Evolutionary conservation across 176 grass and related monocot genomes (phyloP).

Genomic region (Panicum miliaceum): DNA sequence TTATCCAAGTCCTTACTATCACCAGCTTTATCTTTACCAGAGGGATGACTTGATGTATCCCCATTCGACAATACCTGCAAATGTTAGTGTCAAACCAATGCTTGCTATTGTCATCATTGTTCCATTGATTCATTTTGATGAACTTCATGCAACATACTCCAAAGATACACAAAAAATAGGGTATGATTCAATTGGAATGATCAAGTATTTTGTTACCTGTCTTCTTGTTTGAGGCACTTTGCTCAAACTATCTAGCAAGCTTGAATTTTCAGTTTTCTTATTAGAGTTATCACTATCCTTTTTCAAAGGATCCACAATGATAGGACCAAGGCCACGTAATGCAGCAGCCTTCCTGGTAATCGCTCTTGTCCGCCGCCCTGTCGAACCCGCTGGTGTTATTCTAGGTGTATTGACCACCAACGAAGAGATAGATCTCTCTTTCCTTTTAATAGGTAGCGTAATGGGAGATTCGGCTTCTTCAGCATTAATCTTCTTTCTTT

Average conservation of each 20-base stretch:
- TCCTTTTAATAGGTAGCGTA: slow-evolving; percentile 58
- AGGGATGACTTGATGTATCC: slow-evolving; percentile 58
- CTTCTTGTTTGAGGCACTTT: slow-evolving; percentile 72
- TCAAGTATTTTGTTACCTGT: slow-evolving; percentile 51
- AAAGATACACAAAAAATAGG: slow-evolving; percentile 16
- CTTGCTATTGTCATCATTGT: slow-evolving; percentile 9
- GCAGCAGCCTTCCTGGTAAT: slow-evolving; percentile 63
- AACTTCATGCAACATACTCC: slow-evolving; percentile 24
- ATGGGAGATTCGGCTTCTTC: slow-evolving; percentile 57
- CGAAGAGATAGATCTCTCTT: slow-evolving; percentile 76
- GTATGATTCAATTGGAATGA: slow-evolving; percentile 14
- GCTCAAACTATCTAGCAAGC: slow-evolving; percentile 58
- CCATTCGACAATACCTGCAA: slow-evolving; percentile 64
- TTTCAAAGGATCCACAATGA: slow-evolving; percentile 57
- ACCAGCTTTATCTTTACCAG: slow-evolving; percentile 55
- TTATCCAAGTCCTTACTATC: slow-evolving; percentile 63
- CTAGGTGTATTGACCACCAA: slow-evolving; percentile 75
- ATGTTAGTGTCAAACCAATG: slow-evolving; percentile 23
- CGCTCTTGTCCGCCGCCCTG: slow-evolving; percentile 70
- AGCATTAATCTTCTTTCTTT: slow-evolving; percentile 69
- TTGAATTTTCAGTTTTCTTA: slow-evolving; percentile 57
- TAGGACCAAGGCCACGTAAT: slow-evolving; percentile 66
- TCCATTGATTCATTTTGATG: slow-evolving; percentile 21
- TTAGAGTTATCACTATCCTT: slow-evolving; percentile 51
- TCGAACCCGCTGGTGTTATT: slow-evolving; percentile 57